Base-by-base conservation (phyloP, 2,329 filamentous ascomycete species). In the Ascocoryne sarcoides region DNA sequence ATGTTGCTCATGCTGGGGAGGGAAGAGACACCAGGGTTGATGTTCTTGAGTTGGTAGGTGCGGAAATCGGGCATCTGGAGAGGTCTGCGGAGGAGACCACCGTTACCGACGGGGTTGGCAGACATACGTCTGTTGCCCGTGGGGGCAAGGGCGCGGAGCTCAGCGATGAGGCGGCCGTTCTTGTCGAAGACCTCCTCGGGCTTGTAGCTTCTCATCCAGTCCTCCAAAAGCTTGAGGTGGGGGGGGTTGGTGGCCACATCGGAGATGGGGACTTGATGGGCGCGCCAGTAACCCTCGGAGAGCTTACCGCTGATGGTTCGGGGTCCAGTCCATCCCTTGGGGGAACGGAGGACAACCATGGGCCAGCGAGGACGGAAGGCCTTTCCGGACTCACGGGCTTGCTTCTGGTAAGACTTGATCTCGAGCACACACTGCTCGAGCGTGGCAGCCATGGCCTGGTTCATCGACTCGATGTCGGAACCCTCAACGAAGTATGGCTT, bases 401-500 rank as follows among this genome's bases (percentile, higher is more conserved):
- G 63, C 60, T 84, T 82, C 60, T 88, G 83, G 54, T 75, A 76
- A 44, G 70, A 68, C 40, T 65, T 69, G 56, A 89, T 89, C 56
- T 87, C 78, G 12, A 68, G 60, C 14, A 89, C 75, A 54, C 80
- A 85, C 49, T 76, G 71, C 59, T 89, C 83, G 19, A 89, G 64
- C 0, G 84, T 88, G 32, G 75, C 74, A 10, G 84, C 82, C 83
- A 88, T 88, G 42, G 82, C 83, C 60, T 88, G 83, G 56, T 88
- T 82, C 83, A 89, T 88, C 33, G 71, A 74, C 23, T 82, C 72
- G 19, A 82, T 56, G 39, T 89, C 82, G 47, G 77, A 76, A 36
- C 84, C 84, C 56, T 88, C 82, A 35, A 89, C 84, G 52, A 88
- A 86, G 62, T 86, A 87, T 7, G 84, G 83, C 36, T 78, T 75